Conservation (phyloP, 768 basidiomycete genomes). For the Termitomyces sp. region DNA sequence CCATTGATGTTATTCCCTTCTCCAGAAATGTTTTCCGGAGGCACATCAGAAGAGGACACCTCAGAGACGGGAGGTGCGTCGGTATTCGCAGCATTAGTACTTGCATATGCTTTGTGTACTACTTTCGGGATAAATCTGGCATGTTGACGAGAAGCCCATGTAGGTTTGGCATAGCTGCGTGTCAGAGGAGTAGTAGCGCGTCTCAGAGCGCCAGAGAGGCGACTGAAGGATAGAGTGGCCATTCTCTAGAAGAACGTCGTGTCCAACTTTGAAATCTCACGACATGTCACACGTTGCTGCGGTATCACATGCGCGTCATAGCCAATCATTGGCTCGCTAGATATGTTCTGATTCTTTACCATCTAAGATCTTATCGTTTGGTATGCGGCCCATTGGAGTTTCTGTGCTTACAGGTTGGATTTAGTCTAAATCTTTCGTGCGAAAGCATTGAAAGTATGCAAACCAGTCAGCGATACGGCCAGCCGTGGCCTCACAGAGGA, state of each 20-base stretch:
- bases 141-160: conserved; percentile 5
- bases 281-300: conserved; percentile 7
- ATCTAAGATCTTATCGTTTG: neutral
- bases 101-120: conserved; percentile 9
- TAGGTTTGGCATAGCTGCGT: conserved; percentile 9
- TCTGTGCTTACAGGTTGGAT: conserved; percentile 29
- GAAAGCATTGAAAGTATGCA: conserved; percentile 2
- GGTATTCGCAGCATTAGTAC: conserved; percentile 7
- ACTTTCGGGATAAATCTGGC: neutral
- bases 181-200: conserved; percentile 1
- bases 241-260: conserved; percentile 8
- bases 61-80: neutral
- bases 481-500: conserved; percentile 46
- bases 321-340: too few relatives aligned
- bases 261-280: conserved; percentile 1
- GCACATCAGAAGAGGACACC: conserved; percentile 6
- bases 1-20: neutral
- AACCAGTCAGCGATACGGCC: conserved; percentile 71
- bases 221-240: conserved; percentile 19
- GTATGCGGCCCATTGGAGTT: conserved; percentile 22
- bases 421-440: neutral
- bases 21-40: conserved; percentile 1
- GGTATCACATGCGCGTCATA: neutral
- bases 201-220: conserved; percentile 13
- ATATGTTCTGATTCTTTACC: neutral